phyloP scores from a whole-genome alignment of 192 early-diverging fungal species.

The Spizellomyces sp. region DNA sequence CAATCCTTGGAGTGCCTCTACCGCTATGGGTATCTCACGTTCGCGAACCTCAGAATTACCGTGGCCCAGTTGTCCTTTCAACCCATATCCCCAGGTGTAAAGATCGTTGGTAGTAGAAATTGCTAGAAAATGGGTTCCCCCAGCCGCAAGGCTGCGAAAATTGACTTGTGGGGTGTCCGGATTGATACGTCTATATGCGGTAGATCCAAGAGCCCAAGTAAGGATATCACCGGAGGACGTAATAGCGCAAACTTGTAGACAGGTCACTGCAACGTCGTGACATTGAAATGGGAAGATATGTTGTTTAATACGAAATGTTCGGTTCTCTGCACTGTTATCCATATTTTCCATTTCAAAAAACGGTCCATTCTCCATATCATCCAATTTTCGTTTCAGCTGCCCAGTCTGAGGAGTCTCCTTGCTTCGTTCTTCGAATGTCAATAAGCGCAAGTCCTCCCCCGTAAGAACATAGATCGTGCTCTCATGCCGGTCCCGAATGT shows the following conservation, averaged over 20 bases:
- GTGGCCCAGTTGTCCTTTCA: slow-evolving; percentile 26
- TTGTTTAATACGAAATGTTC: neutral
- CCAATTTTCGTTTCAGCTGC: neutral
- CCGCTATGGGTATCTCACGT: neutral
- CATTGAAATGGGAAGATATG: neutral
- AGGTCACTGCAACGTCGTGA: slow-evolving; percentile 14
- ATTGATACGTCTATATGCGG: neutral
- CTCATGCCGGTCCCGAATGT: neutral
- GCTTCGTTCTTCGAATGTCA: neutral
- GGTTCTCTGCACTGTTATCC: neutral
- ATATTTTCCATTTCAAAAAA: neutral
- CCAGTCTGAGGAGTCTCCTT: neutral
- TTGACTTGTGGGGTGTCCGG: neutral
- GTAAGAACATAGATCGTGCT: neutral
- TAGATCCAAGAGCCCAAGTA: slow-evolving; percentile 1
- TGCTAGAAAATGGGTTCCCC: slow-evolving; percentile 14
- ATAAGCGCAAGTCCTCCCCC: neutral
- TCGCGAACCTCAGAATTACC: neutral
- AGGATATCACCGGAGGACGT: neutral
- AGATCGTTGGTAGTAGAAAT: neutral
- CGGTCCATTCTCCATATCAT: neutral
- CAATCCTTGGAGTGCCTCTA: slow-evolving; percentile 25
- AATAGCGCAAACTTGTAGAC: slow-evolving; percentile 2
- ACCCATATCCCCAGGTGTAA: slow-evolving; percentile 23
- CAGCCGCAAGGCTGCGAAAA: neutral